Percentiles rank a stretch among this genome's conserved stretches.
These are phyloP conservation scores for Leccinum subtestaceum DNA, from an alignment of 768 basidiomycete genomes.

Conservation along the genomic window DNA sequence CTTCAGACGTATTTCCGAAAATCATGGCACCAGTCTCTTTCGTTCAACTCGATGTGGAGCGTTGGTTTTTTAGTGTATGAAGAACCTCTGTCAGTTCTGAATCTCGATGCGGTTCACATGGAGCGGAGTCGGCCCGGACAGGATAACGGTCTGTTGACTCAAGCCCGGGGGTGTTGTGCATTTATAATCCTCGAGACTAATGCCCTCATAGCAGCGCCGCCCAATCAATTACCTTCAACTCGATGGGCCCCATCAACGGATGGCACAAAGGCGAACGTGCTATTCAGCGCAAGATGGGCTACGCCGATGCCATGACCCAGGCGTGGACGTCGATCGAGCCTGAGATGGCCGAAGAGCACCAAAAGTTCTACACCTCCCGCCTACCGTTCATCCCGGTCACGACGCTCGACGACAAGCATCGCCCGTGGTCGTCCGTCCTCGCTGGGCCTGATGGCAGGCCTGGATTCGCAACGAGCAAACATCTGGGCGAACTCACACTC, in stretches of 20 bases:
- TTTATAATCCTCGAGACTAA: too few species aligned
- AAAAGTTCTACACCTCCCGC: constrained; percentile 44
- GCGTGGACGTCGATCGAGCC: constrained; percentile 41
- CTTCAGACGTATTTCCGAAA: too few species aligned
- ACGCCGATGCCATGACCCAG: constrained; percentile 34
- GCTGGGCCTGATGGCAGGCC: constrained; percentile 42
- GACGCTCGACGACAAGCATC: constrained; percentile 46
- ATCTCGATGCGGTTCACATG: too few species aligned
- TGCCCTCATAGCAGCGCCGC: too few species aligned
- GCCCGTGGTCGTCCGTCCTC: constrained; percentile 62
- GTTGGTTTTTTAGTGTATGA: too few species aligned
- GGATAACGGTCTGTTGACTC: too few species aligned
- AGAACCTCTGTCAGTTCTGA: too few species aligned
- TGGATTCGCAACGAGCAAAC: constrained; percentile 43
- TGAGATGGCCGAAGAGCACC: constrained; percentile 51
- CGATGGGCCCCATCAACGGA: constrained; percentile 30
- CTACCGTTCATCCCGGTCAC: constrained; percentile 56
- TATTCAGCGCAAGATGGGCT: constrained; percentile 48
- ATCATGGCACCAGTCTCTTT: too few species aligned
- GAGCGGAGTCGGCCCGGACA: too few species aligned
- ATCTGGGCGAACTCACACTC: constrained; percentile 35
- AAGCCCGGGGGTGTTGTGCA: not conserved
- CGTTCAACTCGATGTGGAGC: too few species aligned
- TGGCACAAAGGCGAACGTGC: constrained; percentile 49
- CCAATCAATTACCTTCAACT: too few species aligned